Base-by-base conservation (phyloP, 1,139 yeast species). In the Protomyces arabidopsidicola region DNA sequence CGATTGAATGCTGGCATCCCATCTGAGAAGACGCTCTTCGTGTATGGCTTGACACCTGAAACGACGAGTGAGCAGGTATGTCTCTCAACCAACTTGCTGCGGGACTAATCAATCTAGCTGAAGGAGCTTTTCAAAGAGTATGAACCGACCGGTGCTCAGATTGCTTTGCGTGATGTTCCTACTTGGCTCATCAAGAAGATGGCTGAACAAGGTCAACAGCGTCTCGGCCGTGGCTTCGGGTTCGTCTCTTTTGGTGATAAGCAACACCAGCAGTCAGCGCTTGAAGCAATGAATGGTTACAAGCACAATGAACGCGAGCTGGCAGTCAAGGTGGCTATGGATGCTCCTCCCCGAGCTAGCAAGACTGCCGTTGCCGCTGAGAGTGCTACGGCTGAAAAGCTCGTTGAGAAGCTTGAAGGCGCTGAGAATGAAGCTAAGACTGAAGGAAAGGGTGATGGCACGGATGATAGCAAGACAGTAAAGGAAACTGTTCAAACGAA, bases 11-110 rank as follows among this genome's bases (percentile, higher is more conserved):
- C 68, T 31, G 69, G 70, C 58, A 63, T 55, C 58, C 72, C 75
- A 18, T 80, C 87, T 0, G 70, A 73, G 5, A 82, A 82, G 67
- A 82, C 87, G 1, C 75, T 86, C 16, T 84, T 79, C 69, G 79
- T 85, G 55, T 75, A 80, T 5, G 79, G 77, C 45, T 75, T 85
- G 61, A 78, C 81, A 45, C 74, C 70, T 34, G 72, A 69, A 22
- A 68, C 73, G 52, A 72, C 75, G 20, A 67, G 68, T 24, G 77
- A 42, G 24, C 24, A 18, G 42, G 42, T 38, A 38, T 10, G 42
- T 16, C 14, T 38, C 42, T 16, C 8, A 14, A 6, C 12, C 16
- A 14, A 14, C n/a, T 60, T 18, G 16, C 14, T 14, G 31, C 31
- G 6, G 6, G 16, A 16, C 42, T 38, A 38, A 38, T 16, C n/a